Base-by-base conservation (phyloP, 164 flowering plant genomes). In the Pachysandra terminalis region DNA sequence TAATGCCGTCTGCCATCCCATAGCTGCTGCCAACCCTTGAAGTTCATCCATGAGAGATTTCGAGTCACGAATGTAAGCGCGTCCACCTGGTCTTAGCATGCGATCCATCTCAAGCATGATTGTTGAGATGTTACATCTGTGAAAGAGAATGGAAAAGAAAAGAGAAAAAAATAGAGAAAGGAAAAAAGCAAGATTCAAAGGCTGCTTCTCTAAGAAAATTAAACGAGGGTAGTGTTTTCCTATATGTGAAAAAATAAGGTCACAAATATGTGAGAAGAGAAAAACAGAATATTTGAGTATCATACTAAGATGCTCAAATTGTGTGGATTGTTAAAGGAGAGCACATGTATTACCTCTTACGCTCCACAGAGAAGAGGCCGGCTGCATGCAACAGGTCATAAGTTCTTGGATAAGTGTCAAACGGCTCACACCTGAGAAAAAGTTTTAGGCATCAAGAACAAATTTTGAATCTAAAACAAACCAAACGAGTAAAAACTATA, bases 351-450 rank as follows among this genome's bases (percentile, higher is more conserved):
- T 75, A 90, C 98, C 96, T 92, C 71, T 81, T 89, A 59, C 68
- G 71, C 71, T 92, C 96, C 9, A 75, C 68, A 10, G 98, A 86
- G 74, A 93, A 86, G 48, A 93, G 88, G 51, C 87, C 85, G 0
- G 82, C 73, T n/a, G 96, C 98, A 75, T 93, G 89, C 74, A 93
- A 35, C 37, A 87, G 72, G 66, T 93, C 98, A 51, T 92, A 92
- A 14, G 98, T 93, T 75, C 96, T 93, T 41, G 98, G 96, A 66
- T 93, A 90, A 10, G 96, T 93, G 68, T 90, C 92, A 70, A 90
- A 90, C 53, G 96, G 84, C 66, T 90, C 96, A 74, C 96, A 90
- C 96, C 92, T 90, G 74, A 21, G 57, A 71, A 2, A 67, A 51
- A 56, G 15, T 15, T 67, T 58, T 23, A 54, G 35, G 40, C 54